These are phyloP conservation scores for Komagataella pastoris DNA, from an alignment of 805 yeast genomes.

Conservation along the genomic window DNA sequence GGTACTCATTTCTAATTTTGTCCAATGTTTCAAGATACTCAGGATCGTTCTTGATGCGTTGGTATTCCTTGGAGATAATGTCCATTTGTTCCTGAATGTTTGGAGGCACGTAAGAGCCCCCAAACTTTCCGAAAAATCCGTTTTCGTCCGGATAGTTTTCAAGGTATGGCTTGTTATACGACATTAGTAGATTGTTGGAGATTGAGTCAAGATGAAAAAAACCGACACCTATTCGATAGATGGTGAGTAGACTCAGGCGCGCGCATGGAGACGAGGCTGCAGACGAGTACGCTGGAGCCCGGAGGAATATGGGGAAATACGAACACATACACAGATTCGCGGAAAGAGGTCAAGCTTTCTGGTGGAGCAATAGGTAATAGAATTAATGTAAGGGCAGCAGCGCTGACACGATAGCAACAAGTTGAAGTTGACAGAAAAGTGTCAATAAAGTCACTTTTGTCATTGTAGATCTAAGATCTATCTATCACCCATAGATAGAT, in stretches of 20 bases:
- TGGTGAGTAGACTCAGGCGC: too few species aligned
- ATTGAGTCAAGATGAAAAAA: not conserved
- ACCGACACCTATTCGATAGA: not conserved
- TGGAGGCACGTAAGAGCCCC: conserved; percentile 6
- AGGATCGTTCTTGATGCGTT: conserved; percentile 1
- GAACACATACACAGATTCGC: too few species aligned
- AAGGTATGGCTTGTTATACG: conserved; percentile 3
- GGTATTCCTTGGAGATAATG: conserved; percentile 3
- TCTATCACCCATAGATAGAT: not conserved
- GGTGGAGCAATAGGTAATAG: too few species aligned
- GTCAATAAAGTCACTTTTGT: too few species aligned
- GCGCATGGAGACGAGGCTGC: not conserved
- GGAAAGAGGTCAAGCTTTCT: too few species aligned
- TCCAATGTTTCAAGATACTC: conserved; percentile 4
- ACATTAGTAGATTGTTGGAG: not conserved
- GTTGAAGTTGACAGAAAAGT: too few species aligned
- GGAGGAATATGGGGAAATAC: not conserved
- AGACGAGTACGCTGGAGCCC: not conserved
- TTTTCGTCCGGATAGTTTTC: conserved; percentile 6
- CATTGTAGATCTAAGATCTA: too few species aligned
- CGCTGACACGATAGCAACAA: too few species aligned
- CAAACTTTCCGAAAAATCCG: conserved; percentile 6
- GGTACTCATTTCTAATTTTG: conserved; percentile 4
- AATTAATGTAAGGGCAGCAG: too few species aligned
- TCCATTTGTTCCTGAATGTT: conserved; percentile 3